Percentiles rank a stretch among this genome's conserved stretches.
These are phyloP conservation scores for Gnomoniopsis smithogilvyi DNA, from an alignment of 2,329 filamentous ascomycete genomes.

Conservation along the genomic window DNA sequence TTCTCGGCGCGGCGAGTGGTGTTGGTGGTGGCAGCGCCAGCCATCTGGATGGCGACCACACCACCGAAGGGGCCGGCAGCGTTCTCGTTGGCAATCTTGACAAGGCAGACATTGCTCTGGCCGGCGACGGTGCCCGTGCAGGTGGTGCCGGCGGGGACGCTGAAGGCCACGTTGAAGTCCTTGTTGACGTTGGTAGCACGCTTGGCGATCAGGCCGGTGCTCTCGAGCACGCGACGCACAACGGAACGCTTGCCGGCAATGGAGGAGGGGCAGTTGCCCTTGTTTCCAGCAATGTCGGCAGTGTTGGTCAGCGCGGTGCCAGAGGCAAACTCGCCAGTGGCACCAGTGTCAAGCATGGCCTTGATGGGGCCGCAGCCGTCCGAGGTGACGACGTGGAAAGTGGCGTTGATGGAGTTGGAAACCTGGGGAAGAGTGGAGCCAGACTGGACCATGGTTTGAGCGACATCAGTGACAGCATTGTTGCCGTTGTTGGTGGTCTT, in stretches of 20 bases:
- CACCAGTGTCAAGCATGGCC: constrained; percentile 21
- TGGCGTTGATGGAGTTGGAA: constrained; percentile 18
- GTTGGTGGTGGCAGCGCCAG: constrained; percentile 10
- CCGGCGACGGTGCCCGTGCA: constrained; percentile 34
- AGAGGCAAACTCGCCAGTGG: constrained; percentile 19
- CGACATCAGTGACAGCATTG: constrained; percentile 12
- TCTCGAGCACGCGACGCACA: constrained; percentile 13
- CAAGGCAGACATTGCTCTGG: constrained; percentile 35
- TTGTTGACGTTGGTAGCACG: constrained; percentile 21
- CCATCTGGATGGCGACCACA: constrained; percentile 37
- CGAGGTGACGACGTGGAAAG: constrained; percentile 21
- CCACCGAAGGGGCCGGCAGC: constrained; percentile 39
- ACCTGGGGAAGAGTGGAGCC: constrained; percentile 23
- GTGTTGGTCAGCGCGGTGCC: constrained; percentile 18
- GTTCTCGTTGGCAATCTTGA: constrained; percentile 41
- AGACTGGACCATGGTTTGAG: constrained; percentile 18
- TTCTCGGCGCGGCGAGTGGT: constrained; percentile 4
- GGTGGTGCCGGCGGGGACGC: constrained; percentile 25
- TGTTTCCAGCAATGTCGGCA: constrained; percentile 17
- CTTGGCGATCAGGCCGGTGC: constrained; percentile 18
- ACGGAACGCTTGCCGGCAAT: constrained; percentile 16
- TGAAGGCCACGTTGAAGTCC: constrained; percentile 29
- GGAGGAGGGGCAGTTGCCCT: constrained; percentile 17
- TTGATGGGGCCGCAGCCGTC: constrained; percentile 21
- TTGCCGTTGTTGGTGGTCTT: constrained; percentile 21